Base-by-base conservation (phyloP, 768 basidiomycete genomes). In the Chalciporus piperatus region DNA sequence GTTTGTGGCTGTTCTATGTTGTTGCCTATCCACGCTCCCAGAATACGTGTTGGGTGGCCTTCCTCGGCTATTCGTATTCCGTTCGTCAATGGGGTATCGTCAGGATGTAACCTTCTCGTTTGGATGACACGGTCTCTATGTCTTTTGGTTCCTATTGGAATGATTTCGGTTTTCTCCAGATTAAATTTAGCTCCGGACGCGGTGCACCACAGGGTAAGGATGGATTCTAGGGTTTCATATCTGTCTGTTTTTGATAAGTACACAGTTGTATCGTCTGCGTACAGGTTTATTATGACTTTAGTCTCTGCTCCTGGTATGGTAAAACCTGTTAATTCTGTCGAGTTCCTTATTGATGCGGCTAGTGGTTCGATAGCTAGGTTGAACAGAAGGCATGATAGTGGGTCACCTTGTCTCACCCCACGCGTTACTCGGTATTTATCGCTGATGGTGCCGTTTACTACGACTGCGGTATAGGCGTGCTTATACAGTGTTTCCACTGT, bases 331-430 rank as follows among this genome's bases (percentile, higher is more conserved):
- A 70, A 19, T 6, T 43, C 7, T 0, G 52, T 46, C 2, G 41
- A 23, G 41, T 42, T 45, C 9, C 11, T 48, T 38, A 40, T 59
- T 50, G 17, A 51, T 39, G 16, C 67, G 13, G 67, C 64, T 6
- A 71, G 56, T 0, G 69, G 67, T 42, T 72, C 68, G 1, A 70
- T 72, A 0, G 70, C 66, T 0, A 70, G 23, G 45, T 68, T 48
- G 14, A 68, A 72, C 0, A 72, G 63, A 0, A 71, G 59, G 54
- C 71, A 72, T 0, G 65, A 70, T 0, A 70, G 47, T 1, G 68
- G 64, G 55, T 70, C 68, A 0, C 71, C 73, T 43, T 76, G 75
- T 9, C 67, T 8, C 0, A 73, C 71, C 0, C 75, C 75, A 28
- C 54, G 10, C 0, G 37, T 59, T 0, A 59, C 47, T 1, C 1